These are phyloP conservation scores for Xylaria hypoxylon DNA, from an alignment of 2,329 filamentous ascomycete species.

Conservation along the genomic window DNA sequence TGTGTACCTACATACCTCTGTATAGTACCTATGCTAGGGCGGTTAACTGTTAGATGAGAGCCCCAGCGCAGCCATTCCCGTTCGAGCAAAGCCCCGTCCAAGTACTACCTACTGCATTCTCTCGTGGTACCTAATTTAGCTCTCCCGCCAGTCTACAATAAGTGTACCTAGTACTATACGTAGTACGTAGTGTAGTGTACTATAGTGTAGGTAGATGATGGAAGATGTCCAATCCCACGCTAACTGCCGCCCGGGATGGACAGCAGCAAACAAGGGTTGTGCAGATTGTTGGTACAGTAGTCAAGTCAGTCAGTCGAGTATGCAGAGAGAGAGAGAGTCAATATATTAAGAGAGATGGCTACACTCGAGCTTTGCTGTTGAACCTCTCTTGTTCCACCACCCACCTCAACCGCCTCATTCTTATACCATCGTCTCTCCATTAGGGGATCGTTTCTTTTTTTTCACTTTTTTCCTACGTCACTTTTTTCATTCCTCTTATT, in stretches of 20 bases:
- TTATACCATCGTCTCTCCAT: constrained; percentile 35
- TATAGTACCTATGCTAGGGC: constrained; percentile 26
- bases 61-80: constrained; percentile 19
- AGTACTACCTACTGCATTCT: constrained; percentile 1
- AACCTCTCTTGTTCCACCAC: constrained; percentile 31
- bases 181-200: too few species aligned
- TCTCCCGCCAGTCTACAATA: background rate
- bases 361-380: constrained; percentile 33
- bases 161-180: too few species aligned
- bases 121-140: constrained; percentile 33
- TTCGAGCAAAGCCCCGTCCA: constrained; percentile 22
- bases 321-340: background rate
- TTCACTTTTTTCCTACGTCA: constrained; percentile 32
- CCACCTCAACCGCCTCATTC: constrained; percentile 32
- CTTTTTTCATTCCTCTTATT: constrained; percentile 27
- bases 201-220: background rate
- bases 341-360: constrained; percentile 42
- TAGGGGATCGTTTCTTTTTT: constrained; percentile 40
- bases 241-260: constrained; percentile 35
- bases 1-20: constrained; percentile 7
- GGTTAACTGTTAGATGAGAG: constrained; percentile 23
- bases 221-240: constrained; percentile 21
- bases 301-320: background rate
- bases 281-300: background rate
- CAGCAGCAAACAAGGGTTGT: constrained; percentile 19